Conservation (phyloP, 1,139 yeast genomes). For the Kodamaea sp. region DNA sequence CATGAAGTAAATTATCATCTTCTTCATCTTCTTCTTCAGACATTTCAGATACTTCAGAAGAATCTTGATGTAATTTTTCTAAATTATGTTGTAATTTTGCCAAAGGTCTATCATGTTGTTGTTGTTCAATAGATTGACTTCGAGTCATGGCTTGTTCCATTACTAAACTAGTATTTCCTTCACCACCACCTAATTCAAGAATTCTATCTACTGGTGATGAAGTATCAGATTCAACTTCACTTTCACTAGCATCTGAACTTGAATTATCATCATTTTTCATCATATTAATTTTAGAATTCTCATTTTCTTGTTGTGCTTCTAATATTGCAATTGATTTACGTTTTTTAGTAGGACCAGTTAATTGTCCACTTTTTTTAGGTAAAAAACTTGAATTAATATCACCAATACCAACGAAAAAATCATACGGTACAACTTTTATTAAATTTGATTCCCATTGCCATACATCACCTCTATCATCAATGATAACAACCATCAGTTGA, state of each 20-base stretch:
- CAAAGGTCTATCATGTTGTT: constrained; percentile 71
- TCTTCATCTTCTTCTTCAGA: constrained; percentile 35
- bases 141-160: constrained; percentile 56
- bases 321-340: constrained; percentile 53
- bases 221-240: constrained; percentile 8
- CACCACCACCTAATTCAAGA: constrained; percentile 48
- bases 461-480: constrained; percentile 97
- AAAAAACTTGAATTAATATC: constrained; percentile 92
- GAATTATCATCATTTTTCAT: constrained; percentile 16
- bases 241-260: constrained; percentile 4
- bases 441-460: constrained; percentile 97
- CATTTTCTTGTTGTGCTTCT: constrained; percentile 30
- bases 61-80: constrained; percentile 45
- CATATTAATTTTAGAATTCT: constrained; percentile 9
- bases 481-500: constrained; percentile 92
- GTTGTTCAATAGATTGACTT: constrained; percentile 58
- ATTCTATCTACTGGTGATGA: constrained; percentile 50
- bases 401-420: constrained; percentile 94
- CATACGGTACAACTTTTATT: constrained; percentile 90
- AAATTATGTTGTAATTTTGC: constrained; percentile 78
- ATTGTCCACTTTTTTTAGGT: constrained; percentile 71
- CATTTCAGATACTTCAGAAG: constrained; percentile 18
- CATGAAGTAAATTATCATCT: constrained; percentile 59
- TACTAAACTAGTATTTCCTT: constrained; percentile 41
- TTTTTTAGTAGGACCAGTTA: constrained; percentile 67